Evolutionary conservation across 2,329 filamentous ascomycete species (phyloP).

Genomic region (Cladosporium cucumerinum): DNA sequence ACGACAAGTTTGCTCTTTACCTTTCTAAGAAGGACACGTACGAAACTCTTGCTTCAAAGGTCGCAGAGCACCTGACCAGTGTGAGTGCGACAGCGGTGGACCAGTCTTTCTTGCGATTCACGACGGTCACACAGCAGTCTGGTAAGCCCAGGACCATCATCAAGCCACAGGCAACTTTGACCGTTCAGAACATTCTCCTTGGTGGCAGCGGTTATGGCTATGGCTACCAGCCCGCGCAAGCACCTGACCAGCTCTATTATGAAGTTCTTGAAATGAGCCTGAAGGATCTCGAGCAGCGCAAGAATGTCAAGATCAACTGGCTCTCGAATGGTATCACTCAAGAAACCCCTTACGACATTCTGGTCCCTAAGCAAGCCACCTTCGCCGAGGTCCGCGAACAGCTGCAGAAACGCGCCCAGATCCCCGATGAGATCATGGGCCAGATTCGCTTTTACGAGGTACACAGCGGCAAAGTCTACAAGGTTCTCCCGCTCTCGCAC

Average conservation of each 20-base stretch:
- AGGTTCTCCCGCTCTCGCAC: constrained; percentile 67
- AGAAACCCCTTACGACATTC: constrained; percentile 78
- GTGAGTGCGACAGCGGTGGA: constrained; percentile 53
- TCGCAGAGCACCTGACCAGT: constrained; percentile 65
- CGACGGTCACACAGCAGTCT: constrained; percentile 72
- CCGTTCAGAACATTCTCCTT: constrained; percentile 73
- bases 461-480: constrained; percentile 78
- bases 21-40: constrained; percentile 88
- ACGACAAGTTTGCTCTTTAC: constrained; percentile 68
- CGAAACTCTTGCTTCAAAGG: constrained; percentile 78
- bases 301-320: constrained; percentile 77
- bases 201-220: constrained; percentile 64
- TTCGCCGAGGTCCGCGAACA: constrained; percentile 74
- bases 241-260: constrained; percentile 74
- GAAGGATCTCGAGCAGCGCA: constrained; percentile 89
- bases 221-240: constrained; percentile 58
- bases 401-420: constrained; percentile 74
- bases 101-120: constrained; percentile 85
- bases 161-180: constrained; percentile 68
- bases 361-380: constrained; percentile 82
- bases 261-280: constrained; percentile 93
- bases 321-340: constrained; percentile 87
- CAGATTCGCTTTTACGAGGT: constrained; percentile 79
- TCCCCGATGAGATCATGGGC: constrained; percentile 71
- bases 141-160: constrained; percentile 75